Conservation (phyloP, 108 stramenopile genomes). For the Poteriospumella lacustris region DNA sequence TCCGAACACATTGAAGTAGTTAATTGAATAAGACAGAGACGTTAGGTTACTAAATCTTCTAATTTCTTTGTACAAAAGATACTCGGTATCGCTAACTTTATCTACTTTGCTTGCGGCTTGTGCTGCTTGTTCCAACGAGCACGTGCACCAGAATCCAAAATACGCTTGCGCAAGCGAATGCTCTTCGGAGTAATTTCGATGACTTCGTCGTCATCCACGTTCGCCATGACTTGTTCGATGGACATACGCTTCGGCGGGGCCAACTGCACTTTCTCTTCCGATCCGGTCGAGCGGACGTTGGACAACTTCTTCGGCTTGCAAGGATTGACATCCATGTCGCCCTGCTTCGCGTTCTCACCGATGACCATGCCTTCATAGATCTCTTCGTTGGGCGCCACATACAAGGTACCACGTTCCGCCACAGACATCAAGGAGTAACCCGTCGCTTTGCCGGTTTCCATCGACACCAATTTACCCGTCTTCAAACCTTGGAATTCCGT, state of each 20-base stretch:
- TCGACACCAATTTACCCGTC: conserved; percentile 21
- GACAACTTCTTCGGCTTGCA: conserved; percentile 11
- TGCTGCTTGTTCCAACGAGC: background rate
- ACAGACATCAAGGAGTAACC: background rate
- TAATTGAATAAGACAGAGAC: too few relatives aligned
- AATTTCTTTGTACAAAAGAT: too few relatives aligned
- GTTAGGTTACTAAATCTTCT: too few relatives aligned
- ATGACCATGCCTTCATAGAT: conserved; percentile 88
- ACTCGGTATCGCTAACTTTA: too few relatives aligned
- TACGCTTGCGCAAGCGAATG: conserved; percentile 11
- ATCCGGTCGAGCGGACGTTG: conserved; percentile 3
- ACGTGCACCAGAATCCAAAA: conserved; percentile 5
- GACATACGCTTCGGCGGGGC: conserved; percentile 1
- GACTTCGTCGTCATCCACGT: conserved; percentile 24
- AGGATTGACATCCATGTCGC: conserved; percentile 30
- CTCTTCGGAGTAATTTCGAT: conserved; percentile 26
- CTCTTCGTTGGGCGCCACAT: conserved; percentile 50
- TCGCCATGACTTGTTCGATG: conserved; percentile 2
- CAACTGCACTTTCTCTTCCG: conserved; percentile 16
- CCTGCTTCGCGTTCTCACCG: conserved; percentile 14
- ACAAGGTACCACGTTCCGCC: conserved; percentile 20
- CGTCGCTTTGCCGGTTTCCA: conserved; percentile 26
- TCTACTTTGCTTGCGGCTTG: background rate
- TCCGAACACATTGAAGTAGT: too few relatives aligned
- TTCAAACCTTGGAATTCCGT: background rate